Base-by-base conservation (phyloP, 1,284 basidiomycete species). In the Tilletia caries region DNA sequence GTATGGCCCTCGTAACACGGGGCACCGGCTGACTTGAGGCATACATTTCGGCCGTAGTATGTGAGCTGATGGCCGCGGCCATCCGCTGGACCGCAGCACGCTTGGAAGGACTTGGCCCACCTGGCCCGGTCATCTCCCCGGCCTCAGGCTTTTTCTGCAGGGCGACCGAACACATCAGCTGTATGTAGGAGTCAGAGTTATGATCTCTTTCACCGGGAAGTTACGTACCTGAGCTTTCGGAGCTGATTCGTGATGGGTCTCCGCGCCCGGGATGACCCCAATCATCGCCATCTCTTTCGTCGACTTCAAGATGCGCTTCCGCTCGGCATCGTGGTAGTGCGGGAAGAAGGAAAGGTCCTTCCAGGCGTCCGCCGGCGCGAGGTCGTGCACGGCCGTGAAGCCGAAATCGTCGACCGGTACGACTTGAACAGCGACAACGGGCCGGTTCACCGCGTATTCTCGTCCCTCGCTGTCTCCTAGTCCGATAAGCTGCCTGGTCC, bases 271-370 rank as follows among this genome's bases (percentile, higher is more conserved):
- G 3, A 62, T 4, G 33, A 34, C 32, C 27, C 58, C 58, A 29
- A 62, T 29, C 27, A 33, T 62, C 27, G 58, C 58, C 18, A 5
- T 23, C 18, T n/a, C 27, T 10, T 34, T 29, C 27, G 58, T 62
- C 58, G 27, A 13, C 32, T 18, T 15, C 32, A 62, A 34, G 15
- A 62, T 29, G 12, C 29, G 18, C n/a, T 13, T 29, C 20, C 58
- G 58, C 58, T 62, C 58, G 27, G 10, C 6, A 23, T 62, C 58
- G 29, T 62, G 18, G 29, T 29, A 62, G 58, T 62, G 58, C 32
- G 29, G 29, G 32, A 33, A 62, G 58, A 62, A 62, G 58, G 29
- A 32, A 29, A 34, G 58, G 18, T 62, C 18, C 32, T 37, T 29
- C 58, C 58, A 62, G 1, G 58, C 33, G n/a, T 62, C 58, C 29